phyloP scores from a whole-genome alignment of 805 yeast genomes.

The Saturnispora mendoncae region DNA sequence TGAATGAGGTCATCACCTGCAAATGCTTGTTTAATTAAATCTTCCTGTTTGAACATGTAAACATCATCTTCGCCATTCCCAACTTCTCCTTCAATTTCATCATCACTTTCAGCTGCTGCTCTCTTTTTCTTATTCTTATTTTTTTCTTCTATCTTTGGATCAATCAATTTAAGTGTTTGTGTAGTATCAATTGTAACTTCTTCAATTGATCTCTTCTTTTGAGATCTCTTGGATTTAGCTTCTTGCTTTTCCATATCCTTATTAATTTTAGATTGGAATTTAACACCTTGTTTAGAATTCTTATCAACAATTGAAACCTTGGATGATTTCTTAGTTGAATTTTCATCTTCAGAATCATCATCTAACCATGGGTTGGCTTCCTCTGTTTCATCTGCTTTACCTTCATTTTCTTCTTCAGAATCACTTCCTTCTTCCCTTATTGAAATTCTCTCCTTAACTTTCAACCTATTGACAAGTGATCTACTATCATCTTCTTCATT shows the following conservation, averaged over 20 bases:
- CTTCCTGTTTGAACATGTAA: slow-evolving; percentile 66
- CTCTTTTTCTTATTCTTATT: neutral
- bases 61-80: slow-evolving; percentile 35
- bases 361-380: slow-evolving; percentile 46
- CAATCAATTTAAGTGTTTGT: slow-evolving; percentile 46
- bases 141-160: slow-evolving; percentile 26
- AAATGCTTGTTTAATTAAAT: slow-evolving; percentile 82
- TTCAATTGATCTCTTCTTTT: slow-evolving; percentile 18
- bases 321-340: slow-evolving; percentile 28
- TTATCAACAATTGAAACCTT: slow-evolving; percentile 41
- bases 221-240: slow-evolving; percentile 27
- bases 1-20: slow-evolving; percentile 91
- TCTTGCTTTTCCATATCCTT: slow-evolving; percentile 23
- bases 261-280: slow-evolving; percentile 37
- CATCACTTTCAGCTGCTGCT: slow-evolving; percentile 17
- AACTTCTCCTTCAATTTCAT: slow-evolving; percentile 36
- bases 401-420: slow-evolving; percentile 7
- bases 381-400: slow-evolving; percentile 16
- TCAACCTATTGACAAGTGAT: slow-evolving; percentile 35
- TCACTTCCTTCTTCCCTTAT: slow-evolving; percentile 5
- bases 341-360: slow-evolving; percentile 18
- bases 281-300: slow-evolving; percentile 41
- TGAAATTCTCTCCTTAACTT: slow-evolving; percentile 12
- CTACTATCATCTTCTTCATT: slow-evolving; percentile 42
- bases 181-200: slow-evolving; percentile 37